Evolutionary conservation across 805 yeast genomes (phyloP), one percentile per base, ranked within the genome.

Genomic region (Diddensiella transvaalensis): DNA sequence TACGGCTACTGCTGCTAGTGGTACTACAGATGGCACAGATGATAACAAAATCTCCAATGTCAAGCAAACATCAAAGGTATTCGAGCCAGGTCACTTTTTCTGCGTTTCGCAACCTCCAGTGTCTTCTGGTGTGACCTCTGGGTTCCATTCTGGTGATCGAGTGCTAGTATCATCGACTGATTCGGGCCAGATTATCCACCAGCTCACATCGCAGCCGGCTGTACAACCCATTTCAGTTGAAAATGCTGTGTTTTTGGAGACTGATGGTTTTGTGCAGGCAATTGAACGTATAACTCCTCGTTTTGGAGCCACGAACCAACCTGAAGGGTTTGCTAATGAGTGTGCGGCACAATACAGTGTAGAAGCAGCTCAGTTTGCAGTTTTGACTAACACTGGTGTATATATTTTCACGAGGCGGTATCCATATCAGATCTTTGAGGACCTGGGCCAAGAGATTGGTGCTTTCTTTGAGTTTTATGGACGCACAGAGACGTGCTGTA

Each of bases 81-180:
- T 87, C 24, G 80, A 95, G 18, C 96, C 96, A 0, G 96, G 95
- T n/a, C 82, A 88, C 2, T 90, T 82, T 59, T 74, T 90, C 51
- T 83, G 87, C 35, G 85, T 83, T 10, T 76, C 78, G 44, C 70
- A 59, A 1, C 69, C 22, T 29, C 44, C 37, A 3, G 46, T 39
- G 23, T 10, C 38, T 19, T 51, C 59, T n/a, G n/a, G n/a, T n/a
- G n/a, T n/a, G n/a, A 58, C 53, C 21, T 52, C 73, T 2, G 53
- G 53, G 33, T 36, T 42, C 30, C 37, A 46, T 23, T 18, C 52
- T 58, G 60, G 61, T 3, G 67, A 77, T 51, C 75, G 76, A 47
- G 66, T 87, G 19, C 88, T 85, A 63, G 82, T 85, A 2, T 75
- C 91, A 41, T 83, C 88, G 5, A 84, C 93, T 4, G 96, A 93